phyloP scores from a whole-genome alignment of 768 basidiomycete species.

The Lepiota brunneoincarnata region DNA sequence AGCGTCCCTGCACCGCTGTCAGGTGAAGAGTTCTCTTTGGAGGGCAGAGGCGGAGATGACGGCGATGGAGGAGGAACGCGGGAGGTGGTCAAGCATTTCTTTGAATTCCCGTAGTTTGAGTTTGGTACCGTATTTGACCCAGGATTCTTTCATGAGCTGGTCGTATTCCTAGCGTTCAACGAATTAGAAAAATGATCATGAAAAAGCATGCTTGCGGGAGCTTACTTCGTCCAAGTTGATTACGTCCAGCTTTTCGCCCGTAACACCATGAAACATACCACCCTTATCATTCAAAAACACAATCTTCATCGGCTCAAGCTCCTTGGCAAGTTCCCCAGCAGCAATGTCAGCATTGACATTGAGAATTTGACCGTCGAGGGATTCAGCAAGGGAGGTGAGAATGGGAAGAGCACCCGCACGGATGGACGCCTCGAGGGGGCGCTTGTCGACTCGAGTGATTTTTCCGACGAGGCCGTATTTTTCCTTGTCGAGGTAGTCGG shows the following conservation, averaged over 20 bases:
- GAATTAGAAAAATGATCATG: neutral
- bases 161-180: constrained; percentile 77
- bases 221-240: constrained; percentile 95
- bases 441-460: constrained; percentile 92
- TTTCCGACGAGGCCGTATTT: constrained; percentile 97
- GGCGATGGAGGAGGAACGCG: constrained; percentile 96
- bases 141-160: constrained; percentile 93
- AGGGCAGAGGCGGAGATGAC: constrained; percentile 92
- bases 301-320: constrained; percentile 97
- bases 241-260: constrained; percentile 91
- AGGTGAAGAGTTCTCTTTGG: constrained; percentile 98
- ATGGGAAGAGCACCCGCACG: constrained; percentile 95
- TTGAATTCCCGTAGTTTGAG: constrained; percentile 99
- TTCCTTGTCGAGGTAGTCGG: constrained; percentile 91
- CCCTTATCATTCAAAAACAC: constrained; percentile 99
- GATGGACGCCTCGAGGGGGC: constrained; percentile 95
- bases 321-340: constrained; percentile 96
- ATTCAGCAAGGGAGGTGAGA: constrained; percentile 92
- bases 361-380: constrained; percentile 93
- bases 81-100: constrained; percentile 96
- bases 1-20: constrained; percentile 97
- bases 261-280: constrained; percentile 95
- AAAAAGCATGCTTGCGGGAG: constrained; percentile 1
- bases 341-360: constrained; percentile 99
- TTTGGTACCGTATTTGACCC: constrained; percentile 99